phyloP scores from a whole-genome alignment of 768 basidiomycete genomes.

The Dentipellis fragilis region DNA sequence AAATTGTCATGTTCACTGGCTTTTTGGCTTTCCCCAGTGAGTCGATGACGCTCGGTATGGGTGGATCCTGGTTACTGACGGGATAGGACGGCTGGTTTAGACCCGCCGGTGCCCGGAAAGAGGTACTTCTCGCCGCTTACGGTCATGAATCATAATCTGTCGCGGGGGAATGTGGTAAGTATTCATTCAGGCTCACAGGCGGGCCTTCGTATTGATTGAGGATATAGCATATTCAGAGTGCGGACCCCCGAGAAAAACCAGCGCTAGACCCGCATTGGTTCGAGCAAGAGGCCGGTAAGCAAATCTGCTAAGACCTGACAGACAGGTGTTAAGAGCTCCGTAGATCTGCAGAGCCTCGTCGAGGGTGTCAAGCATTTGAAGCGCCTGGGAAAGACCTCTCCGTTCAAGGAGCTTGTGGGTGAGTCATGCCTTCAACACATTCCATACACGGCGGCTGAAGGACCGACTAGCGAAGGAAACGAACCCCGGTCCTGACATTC shows the following conservation, averaged over 20 bases:
- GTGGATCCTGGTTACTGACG: not conserved
- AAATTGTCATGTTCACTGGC: not conserved
- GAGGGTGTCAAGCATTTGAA: slow-evolving; percentile 15
- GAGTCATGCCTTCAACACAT: too few species aligned
- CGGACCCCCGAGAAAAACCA: slow-evolving; percentile 7
- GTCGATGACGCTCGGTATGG: not conserved
- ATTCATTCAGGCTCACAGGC: slow-evolving; percentile 7
- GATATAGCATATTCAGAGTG: slow-evolving; percentile 14
- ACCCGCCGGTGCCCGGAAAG: not conserved
- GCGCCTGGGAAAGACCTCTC: slow-evolving; percentile 10
- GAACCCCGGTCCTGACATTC: slow-evolving; percentile 20
- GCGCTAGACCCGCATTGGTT: slow-evolving; percentile 14
- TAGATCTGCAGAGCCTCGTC: slow-evolving; percentile 8
- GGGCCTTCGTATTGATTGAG: not conserved
- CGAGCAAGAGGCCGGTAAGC: slow-evolving; percentile 12
- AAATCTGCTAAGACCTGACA: not conserved
- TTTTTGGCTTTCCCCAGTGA: not conserved
- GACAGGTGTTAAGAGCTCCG: too few species aligned
- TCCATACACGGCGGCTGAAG: too few species aligned
- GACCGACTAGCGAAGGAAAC: slow-evolving; percentile 22
- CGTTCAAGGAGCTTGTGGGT: slow-evolving; percentile 9
- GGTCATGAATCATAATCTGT: slow-evolving; percentile 4
- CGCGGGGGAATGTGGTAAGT: slow-evolving; percentile 14
- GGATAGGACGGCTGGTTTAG: slow-evolving; percentile 10
- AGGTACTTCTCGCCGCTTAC: slow-evolving; percentile 1